Base-by-base conservation (phyloP, 2,329 filamentous ascomycete species). In the Xylaria sp. region DNA sequence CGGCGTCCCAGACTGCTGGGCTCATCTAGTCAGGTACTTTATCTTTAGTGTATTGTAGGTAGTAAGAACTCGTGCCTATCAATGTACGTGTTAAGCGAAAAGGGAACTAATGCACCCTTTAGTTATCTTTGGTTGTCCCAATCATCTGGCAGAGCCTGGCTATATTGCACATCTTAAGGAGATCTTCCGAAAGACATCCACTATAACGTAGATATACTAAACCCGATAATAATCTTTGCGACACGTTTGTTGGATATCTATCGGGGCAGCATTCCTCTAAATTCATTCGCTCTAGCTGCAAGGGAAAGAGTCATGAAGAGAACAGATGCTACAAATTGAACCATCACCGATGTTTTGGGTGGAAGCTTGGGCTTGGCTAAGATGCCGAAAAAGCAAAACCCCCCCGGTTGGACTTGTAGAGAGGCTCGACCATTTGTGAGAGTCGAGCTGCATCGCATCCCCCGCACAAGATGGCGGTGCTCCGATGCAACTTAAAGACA, bases 101-200 rank as follows among this genome's bases (percentile, higher is more conserved):
- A 69, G 71, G 73, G 72, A 74, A 70, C 72, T 74, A 75, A 76
- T 74, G 70, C 70, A 72, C 68, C 70, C 70, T 63, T 59, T 28
- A 50, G 10, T 62, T 58, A 23, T 50, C 46, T 60, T 25, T 63
- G 63, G 53, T 15, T 48, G 46, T 70, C 63, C 71, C 62, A 63
- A 63, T 60, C 41, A 69, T 55, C 67, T 60, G 67, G 67, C 63
- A 48, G 56, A n/a, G 63, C 69, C 62, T 65, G 62, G 53, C 74
- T 77, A 77, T 77, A 77, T 74, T 73, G 74, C 76, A 77, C 73
- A 77, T 78, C 74, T 76, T 78, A 77, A 75, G 74, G 67, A 72
- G 72, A 76, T 74, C 74, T 69, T 68, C 57, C 53, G 55, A 28
- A 25, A 4, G 20, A 39, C 12, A 20, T 32, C 15, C n/a, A 23